Evolutionary conservation across 176 grass and related monocot species (phyloP), one percentile per base, ranked within the genome.

Genomic region (Raddia guianensis): DNA sequence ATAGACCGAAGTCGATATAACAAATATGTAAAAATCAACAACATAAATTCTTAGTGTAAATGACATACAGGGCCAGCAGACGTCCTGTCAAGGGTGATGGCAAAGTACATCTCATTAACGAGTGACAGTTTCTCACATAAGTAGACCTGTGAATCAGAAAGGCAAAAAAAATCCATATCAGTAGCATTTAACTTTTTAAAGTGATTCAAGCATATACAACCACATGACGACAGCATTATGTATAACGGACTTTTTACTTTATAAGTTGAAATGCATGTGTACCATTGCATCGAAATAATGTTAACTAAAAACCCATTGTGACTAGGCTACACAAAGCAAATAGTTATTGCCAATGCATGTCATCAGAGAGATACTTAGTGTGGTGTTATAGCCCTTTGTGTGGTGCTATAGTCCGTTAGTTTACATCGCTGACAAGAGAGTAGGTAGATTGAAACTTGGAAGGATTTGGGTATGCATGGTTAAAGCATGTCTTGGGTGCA

Each of bases 91-190:
- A 99, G 97, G 65, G 92, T 99, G 72, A 99, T 99, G 53, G 97
- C 92, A 74, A 99, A 99, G 83, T 99, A 99, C 97, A 99, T 99
- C 86, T 98, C 97, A 70, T 99, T 99, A 76, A 95, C 91, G 83
- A 99, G 93, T 65, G 90, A 93, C 70, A 98, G 65, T 78, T 98
- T 98, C 82, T 98, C 86, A 70, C 95, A 98, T 65, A 98, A 87
- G 80, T 99, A 99, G 20, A 96, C 92, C 97, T 99, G 91, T 49
- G 68, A 70, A 88, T 78, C 10, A 65, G 63, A 76, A 73, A 45
- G 5, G 5, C 80, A 65, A 61, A 88, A 71, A 37, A 40, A 40
- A 40, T 3, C 2, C 37, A 40, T 70, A 66, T 73, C 58, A 84
- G 40, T 33, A 83, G 69, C 4, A 40, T 40, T 47, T 56, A 68